phyloP scores from a whole-genome alignment of 768 basidiomycete species.

The Tulasnella sp. region DNA sequence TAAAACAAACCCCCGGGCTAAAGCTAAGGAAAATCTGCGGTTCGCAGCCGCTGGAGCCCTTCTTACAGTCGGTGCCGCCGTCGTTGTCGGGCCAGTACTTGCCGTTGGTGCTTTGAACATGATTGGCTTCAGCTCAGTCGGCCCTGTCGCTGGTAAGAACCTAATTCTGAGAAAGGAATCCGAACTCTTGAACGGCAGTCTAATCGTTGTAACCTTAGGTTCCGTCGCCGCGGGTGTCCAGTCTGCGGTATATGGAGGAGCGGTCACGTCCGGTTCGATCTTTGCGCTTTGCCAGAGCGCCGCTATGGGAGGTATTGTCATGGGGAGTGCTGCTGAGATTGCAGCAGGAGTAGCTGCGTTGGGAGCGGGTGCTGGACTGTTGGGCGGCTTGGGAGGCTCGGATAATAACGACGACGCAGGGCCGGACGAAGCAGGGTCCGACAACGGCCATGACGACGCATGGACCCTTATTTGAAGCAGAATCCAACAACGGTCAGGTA shows the following conservation, averaged over 20 bases:
- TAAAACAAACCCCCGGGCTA: background rate
- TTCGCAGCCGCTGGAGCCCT: background rate
- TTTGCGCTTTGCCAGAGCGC: background rate
- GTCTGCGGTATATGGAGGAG: background rate
- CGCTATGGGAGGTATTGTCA: conserved; percentile 5
- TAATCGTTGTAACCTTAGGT: background rate
- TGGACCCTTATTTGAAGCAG: too few species aligned
- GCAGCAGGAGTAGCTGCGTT: background rate
- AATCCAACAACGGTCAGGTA: too few species aligned
- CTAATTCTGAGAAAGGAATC: too few species aligned
- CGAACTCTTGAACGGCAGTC: background rate
- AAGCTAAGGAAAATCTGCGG: background rate
- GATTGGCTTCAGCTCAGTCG: background rate
- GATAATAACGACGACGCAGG: background rate
- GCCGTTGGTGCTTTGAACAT: background rate
- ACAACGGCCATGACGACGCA: too few species aligned
- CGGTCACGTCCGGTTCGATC: background rate
- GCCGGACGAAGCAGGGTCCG: too few species aligned
- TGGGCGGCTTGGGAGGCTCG: background rate
- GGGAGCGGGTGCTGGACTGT: background rate
- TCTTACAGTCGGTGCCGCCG: background rate
- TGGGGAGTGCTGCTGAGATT: background rate
- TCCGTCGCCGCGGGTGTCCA: conserved; percentile 1
- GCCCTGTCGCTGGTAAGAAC: background rate
- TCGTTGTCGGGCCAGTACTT: background rate